Evolutionary conservation across 495 filamentous ascomycete species (phyloP).

Genomic region (Neurospora sp.): DNA sequence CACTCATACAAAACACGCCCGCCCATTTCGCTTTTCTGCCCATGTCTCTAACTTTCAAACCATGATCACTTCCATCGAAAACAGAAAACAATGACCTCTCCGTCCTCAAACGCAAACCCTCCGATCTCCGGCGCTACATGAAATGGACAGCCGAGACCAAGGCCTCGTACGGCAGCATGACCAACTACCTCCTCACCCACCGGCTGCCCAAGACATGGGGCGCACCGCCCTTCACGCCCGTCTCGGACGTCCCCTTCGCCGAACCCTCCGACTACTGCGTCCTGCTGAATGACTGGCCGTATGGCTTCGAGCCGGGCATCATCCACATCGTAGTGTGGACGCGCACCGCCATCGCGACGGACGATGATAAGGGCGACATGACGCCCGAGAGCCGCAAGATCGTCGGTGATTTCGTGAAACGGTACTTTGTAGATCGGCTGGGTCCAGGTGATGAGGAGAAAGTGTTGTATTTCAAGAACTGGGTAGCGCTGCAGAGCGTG

Average conservation of each 20-base stretch:
- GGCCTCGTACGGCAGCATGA: slow-evolving; percentile 63
- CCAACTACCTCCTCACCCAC: slow-evolving; percentile 61
- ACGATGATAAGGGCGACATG: slow-evolving; percentile 57
- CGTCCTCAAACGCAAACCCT: slow-evolving; percentile 70
- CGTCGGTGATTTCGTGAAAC: slow-evolving; percentile 57
- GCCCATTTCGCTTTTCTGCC: not conserved
- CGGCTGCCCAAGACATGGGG: slow-evolving; percentile 60
- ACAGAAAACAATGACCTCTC: slow-evolving; percentile 60
- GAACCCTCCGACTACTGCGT: slow-evolving; percentile 65
- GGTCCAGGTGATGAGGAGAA: slow-evolving; percentile 40
- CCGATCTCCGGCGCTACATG: slow-evolving; percentile 75
- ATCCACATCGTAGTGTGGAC: slow-evolving; percentile 64
- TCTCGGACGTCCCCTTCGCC: slow-evolving; percentile 52
- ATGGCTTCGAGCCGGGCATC: slow-evolving; percentile 63
- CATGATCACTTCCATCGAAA: slow-evolving; percentile 3
- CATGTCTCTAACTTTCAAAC: slow-evolving; percentile 4
- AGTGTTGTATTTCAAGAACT: slow-evolving; percentile 93
- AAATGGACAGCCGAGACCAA: slow-evolving; percentile 64
- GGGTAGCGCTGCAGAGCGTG: slow-evolving; percentile 81
- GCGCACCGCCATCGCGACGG: slow-evolving; percentile 44
- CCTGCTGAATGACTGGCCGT: slow-evolving; percentile 86
- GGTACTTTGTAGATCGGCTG: slow-evolving; percentile 53
- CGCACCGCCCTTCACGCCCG: slow-evolving; percentile 39
- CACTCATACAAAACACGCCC: not conserved
- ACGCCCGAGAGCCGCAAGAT: slow-evolving; percentile 52